Evolutionary conservation across 306 rosid species (phyloP).

Genomic region (Vigna nakashimae): DNA sequence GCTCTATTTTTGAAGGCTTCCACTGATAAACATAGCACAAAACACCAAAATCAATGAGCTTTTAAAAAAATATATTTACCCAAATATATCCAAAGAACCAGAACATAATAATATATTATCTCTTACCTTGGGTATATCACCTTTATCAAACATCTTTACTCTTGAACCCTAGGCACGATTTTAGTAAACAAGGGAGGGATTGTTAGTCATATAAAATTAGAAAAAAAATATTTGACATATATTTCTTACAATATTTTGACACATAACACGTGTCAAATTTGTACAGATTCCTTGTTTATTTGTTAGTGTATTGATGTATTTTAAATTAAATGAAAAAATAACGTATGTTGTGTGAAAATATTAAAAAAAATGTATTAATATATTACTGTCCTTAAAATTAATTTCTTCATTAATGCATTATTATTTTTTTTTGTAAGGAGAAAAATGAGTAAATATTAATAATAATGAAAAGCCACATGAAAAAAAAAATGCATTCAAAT

Average conservation of each 20-base stretch:
- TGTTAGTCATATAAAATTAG: not conserved
- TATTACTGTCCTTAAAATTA: not conserved
- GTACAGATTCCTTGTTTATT: too few species aligned
- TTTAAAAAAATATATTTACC: not conserved
- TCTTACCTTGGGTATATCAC: constrained; percentile 40
- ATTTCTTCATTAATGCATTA: not conserved
- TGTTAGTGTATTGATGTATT: too few species aligned
- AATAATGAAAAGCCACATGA: too few species aligned
- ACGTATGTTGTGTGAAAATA: too few species aligned
- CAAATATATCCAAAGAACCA: not conserved
- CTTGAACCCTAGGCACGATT: constrained; percentile 32
- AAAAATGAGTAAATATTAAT: too few species aligned
- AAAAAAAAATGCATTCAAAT: too few species aligned
- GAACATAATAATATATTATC: not conserved
- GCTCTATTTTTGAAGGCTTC: constrained; percentile 37
- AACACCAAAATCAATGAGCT: not conserved
- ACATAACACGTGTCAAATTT: too few species aligned
- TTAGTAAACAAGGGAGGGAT: not conserved
- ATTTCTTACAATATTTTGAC: too few species aligned
- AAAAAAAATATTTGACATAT: too few species aligned
- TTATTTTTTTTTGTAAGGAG: too few species aligned
- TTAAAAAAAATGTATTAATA: too few species aligned
- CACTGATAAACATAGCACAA: constrained; percentile 14
- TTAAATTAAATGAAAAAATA: too few species aligned
- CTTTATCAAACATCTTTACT: constrained; percentile 42